phyloP scores from a whole-genome alignment of 2,329 filamentous ascomycete genomes.

The Penicillium oxalicum region DNA sequence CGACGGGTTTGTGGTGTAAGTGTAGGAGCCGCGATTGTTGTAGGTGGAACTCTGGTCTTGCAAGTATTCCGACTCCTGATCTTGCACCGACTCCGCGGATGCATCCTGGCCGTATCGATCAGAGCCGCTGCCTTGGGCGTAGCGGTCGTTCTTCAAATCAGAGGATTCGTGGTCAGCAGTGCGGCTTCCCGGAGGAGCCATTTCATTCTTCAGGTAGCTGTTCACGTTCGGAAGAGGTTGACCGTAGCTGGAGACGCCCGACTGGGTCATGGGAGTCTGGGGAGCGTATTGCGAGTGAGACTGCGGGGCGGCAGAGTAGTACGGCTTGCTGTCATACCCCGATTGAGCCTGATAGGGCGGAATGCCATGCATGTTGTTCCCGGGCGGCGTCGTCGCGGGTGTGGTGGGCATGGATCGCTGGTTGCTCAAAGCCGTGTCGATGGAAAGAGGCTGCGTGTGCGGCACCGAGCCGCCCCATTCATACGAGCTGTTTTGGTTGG shows the following conservation, averaged over 20 bases:
- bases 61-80: conserved; percentile 72
- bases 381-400: conserved; percentile 85
- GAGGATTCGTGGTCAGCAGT: conserved; percentile 56
- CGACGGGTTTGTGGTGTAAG: conserved; percentile 63
- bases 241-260: conserved; percentile 64
- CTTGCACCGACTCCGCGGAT: conserved; percentile 62
- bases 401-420: conserved; percentile 82
- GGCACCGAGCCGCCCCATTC: conserved; percentile 67
- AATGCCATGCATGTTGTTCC: conserved; percentile 68
- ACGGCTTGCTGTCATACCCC: conserved; percentile 70
- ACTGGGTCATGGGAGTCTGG: conserved; percentile 53
- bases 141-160: conserved; percentile 64
- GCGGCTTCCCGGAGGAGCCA: conserved; percentile 71
- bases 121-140: conserved; percentile 52
- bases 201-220: conserved; percentile 72
- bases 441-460: conserved; percentile 65
- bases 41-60: conserved; percentile 70
- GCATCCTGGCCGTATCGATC: conserved; percentile 59
- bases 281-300: conserved; percentile 63
- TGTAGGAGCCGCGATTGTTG: conserved; percentile 68
- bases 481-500: conserved; percentile 65
- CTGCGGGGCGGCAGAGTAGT: conserved; percentile 67
- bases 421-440: conserved; percentile 73
- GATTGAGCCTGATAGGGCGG: conserved; percentile 65
- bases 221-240: conserved; percentile 47